Conservation (phyloP, 2,329 filamentous ascomycete genomes). For the Fusarium buharicum region DNA sequence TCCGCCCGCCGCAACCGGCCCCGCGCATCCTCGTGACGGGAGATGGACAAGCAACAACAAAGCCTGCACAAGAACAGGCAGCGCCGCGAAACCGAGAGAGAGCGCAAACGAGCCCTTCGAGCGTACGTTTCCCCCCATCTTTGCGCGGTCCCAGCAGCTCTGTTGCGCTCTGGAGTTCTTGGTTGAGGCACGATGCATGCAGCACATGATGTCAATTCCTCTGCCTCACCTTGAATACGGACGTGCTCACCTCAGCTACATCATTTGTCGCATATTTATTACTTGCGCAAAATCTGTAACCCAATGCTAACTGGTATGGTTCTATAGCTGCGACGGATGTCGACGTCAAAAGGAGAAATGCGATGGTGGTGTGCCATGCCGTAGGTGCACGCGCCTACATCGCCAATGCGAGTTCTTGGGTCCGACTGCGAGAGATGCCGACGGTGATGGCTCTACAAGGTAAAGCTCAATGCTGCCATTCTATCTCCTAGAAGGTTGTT, state of each 20-base stretch:
- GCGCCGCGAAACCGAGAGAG: slow-evolving; percentile 46
- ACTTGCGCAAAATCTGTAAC: not conserved
- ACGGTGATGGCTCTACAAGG: slow-evolving; percentile 41
- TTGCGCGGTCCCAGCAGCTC: not conserved
- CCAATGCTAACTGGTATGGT: slow-evolving; percentile 17
- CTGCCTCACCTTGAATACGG: slow-evolving; percentile 10
- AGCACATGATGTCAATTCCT: slow-evolving; percentile 4
- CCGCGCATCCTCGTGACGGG: slow-evolving; percentile 44
- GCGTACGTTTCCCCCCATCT: slow-evolving; percentile 34
- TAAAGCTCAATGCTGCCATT: slow-evolving; percentile 11
- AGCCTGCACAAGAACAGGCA: slow-evolving; percentile 46
- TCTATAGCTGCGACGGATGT: slow-evolving; percentile 62
- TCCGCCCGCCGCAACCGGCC: slow-evolving; percentile 44
- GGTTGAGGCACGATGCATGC: slow-evolving; percentile 1
- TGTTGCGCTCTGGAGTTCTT: slow-evolving; percentile 7
- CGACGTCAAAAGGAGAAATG: slow-evolving; percentile 67
- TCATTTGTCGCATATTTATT: not conserved
- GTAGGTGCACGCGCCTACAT: slow-evolving; percentile 61
- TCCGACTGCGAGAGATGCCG: slow-evolving; percentile 47
- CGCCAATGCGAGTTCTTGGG: slow-evolving; percentile 61
- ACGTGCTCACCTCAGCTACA: slow-evolving; percentile 9
- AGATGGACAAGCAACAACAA: slow-evolving; percentile 47
- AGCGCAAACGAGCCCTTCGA: slow-evolving; percentile 46
- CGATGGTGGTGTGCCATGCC: slow-evolving; percentile 65
- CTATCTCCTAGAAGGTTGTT: slow-evolving; percentile 8